Conservation (phyloP, 495 filamentous ascomycete genomes). For the Penicillium pancosmium region DNA sequence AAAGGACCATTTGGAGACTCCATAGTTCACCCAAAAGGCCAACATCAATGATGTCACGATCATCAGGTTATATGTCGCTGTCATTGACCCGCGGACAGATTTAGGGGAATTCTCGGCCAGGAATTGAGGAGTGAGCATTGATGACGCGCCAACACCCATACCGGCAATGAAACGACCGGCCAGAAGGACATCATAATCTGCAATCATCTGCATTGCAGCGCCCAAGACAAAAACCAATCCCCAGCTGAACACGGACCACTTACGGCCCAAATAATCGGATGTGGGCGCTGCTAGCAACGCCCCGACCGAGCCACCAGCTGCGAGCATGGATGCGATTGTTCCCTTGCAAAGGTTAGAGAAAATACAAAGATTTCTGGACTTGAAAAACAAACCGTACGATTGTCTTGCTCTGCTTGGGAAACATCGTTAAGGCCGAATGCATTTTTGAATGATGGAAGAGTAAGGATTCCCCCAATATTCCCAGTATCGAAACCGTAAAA, state of each 20-base stretch:
- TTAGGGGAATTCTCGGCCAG: constrained; percentile 37
- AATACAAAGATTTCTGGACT: neutral
- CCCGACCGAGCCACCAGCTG: constrained; percentile 62
- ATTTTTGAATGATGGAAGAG: constrained; percentile 58
- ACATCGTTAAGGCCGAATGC: constrained; percentile 31
- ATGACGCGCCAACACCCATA: constrained; percentile 27
- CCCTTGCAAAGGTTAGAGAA: constrained; percentile 30
- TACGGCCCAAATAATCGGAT: constrained; percentile 57
- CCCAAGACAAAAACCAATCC: constrained; percentile 58
- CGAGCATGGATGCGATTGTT: constrained; percentile 64
- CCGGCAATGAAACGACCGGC: constrained; percentile 48
- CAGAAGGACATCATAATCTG: constrained; percentile 42
- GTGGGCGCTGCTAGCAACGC: constrained; percentile 56
- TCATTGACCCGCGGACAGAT: constrained; percentile 29
- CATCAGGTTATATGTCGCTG: constrained; percentile 32
- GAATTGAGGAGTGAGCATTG: constrained; percentile 29
- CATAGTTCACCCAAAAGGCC: constrained; percentile 33
- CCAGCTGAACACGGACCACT: constrained; percentile 53
- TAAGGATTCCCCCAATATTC: constrained; percentile 66
- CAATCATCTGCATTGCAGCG: constrained; percentile 58
- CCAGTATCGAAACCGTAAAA: constrained; percentile 65
- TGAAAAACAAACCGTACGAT: constrained; percentile 19
- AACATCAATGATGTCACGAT: constrained; percentile 31
- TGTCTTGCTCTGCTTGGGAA: constrained; percentile 20
- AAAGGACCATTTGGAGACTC: constrained; percentile 27